Evolutionary conservation across 352 stramenopile genomes (phyloP), one percentile per base, ranked within the genome.

Genomic region (Phytophthora sp.): DNA sequence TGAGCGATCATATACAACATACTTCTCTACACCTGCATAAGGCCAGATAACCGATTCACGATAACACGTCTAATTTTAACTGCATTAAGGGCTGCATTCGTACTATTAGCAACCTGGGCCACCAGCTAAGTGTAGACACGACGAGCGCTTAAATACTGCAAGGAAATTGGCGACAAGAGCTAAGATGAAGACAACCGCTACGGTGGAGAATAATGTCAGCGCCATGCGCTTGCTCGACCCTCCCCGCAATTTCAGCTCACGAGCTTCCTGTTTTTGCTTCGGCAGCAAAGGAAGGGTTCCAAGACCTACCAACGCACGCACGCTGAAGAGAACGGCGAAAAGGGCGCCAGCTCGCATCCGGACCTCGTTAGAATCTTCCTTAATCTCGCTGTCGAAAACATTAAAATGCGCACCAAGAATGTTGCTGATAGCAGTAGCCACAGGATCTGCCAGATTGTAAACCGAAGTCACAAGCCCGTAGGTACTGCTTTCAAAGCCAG

Each of bases 381-480:
- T 24, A 35, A 93, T 86, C 35, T 90, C 77, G 3, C 38, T 54
- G 53, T 92, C 77, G 54, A 85, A 89, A 21, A 92, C 74, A 23
- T 74, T 54, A 35, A 93, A 92, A 0, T 61, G 55, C 1, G 77
- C 57, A 32, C 79, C 79, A n/a, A 92, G 58, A 15, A 72, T 58
- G 38, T 92, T 93, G 17, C 72, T 89, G 6, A 85, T 39, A 12
- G 79, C 66, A 9, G 62, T 79, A 26, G 82, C 76, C 15, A 91
- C 74, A 4, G 84, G 87, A 9, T 83, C 74, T 4, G 83, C 82
- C 23, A 93, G 75, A 56, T 92, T 95, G 73, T 85, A 81, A 11
- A 89, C 76, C 1, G 84, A 91, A 43, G 86, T 95, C 41, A 93
- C 72, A 15, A 93, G 63, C 3, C 75, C 79, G 55, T 95, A 95